Evolutionary conservation across 2,329 filamentous ascomycete species (phyloP).

Genomic region (Plenodomus tracheiphilus): DNA sequence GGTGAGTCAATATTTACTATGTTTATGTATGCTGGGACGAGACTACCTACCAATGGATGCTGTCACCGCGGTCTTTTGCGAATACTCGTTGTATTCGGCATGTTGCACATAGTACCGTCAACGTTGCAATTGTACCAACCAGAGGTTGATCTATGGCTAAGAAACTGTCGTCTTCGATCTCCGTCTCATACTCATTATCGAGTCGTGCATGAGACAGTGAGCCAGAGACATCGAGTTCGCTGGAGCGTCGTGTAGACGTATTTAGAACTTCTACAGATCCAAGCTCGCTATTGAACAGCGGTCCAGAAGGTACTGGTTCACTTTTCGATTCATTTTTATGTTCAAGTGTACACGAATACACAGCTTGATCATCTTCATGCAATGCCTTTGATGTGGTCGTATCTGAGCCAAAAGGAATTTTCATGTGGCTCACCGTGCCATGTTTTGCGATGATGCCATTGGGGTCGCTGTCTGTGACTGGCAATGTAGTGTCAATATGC

Average conservation of each 20-base stretch:
- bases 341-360: not conserved
- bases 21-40: not conserved
- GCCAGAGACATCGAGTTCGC: constrained; percentile 4
- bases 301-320: not conserved
- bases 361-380: not conserved
- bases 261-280: constrained; percentile 13
- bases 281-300: not conserved
- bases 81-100: constrained; percentile 15
- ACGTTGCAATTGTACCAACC: not conserved
- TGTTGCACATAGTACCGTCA: constrained; percentile 8
- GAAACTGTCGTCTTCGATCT: not conserved
- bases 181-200: not conserved
- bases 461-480: not conserved
- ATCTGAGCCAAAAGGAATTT: not conserved
- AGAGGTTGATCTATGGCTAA: not conserved
- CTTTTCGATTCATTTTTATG: not conserved
- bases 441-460: not conserved
- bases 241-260: constrained; percentile 18
- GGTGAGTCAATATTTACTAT: not conserved
- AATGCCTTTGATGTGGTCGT: not conserved
- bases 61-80: not conserved
- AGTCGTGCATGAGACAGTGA: not conserved
- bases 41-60: constrained; percentile 13
- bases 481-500: not conserved
- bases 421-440: not conserved